phyloP scores from a whole-genome alignment of 1,284 basidiomycete genomes.

The Serendipita sp. region DNA sequence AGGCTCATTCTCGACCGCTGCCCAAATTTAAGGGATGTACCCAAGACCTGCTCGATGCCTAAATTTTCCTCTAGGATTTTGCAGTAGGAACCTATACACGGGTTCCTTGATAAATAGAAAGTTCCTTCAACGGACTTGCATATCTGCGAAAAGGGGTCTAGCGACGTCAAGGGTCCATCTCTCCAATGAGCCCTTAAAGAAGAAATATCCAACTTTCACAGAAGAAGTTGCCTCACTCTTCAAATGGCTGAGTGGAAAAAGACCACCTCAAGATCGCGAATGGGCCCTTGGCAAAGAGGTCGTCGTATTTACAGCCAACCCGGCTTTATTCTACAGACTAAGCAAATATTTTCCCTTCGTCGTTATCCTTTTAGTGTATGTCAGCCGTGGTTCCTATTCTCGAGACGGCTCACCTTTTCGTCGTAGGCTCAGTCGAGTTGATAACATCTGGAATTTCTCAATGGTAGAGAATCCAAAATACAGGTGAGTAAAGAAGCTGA shows the following conservation, averaged over 20 bases:
- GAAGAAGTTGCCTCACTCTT: neutral
- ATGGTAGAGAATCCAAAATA: neutral
- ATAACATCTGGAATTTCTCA: too few species aligned
- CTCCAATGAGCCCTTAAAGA: neutral
- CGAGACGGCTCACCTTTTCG: neutral
- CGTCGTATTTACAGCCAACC: neutral
- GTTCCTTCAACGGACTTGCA: too few species aligned
- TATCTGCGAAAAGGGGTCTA: too few species aligned
- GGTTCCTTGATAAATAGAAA: too few species aligned
- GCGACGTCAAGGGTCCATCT: too few species aligned
- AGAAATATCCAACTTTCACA: neutral
- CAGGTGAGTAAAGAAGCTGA: neutral
- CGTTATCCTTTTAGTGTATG: neutral
- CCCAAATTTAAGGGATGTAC: too few species aligned
- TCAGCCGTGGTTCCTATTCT: neutral
- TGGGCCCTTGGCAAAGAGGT: neutral
- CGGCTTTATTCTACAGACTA: neutral
- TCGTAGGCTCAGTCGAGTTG: too few species aligned
- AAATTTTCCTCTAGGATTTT: too few species aligned
- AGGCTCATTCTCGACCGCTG: too few species aligned
- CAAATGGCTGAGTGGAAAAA: neutral
- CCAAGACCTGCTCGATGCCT: too few species aligned
- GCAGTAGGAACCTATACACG: too few species aligned
- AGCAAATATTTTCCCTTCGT: neutral
- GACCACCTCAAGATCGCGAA: neutral